phyloP scores from a whole-genome alignment of 2,329 filamentous ascomycete genomes.

The Penicillium occitanis region DNA sequence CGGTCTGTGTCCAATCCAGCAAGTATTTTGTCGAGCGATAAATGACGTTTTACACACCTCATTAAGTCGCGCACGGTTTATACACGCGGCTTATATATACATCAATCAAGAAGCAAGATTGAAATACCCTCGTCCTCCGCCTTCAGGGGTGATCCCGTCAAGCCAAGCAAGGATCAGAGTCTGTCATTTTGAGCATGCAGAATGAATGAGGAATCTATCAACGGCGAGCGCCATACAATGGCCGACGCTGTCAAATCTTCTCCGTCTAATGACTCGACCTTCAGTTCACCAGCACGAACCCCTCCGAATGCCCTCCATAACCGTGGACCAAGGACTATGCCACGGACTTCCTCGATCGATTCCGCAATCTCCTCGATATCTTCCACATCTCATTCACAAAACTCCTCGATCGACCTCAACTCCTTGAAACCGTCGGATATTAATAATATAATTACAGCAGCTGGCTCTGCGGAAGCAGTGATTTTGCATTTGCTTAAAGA shows the following conservation, averaged over 20 bases:
- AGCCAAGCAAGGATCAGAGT: background rate
- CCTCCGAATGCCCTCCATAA: slow-evolving; percentile 33
- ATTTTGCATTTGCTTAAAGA: slow-evolving; percentile 87
- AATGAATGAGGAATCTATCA: slow-evolving; percentile 26
- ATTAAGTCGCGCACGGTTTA: background rate
- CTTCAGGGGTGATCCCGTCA: slow-evolving; percentile 2
- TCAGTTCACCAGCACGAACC: slow-evolving; percentile 32
- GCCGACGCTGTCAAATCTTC: slow-evolving; percentile 33
- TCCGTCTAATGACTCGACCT: slow-evolving; percentile 28
- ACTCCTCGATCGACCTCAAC: slow-evolving; percentile 57
- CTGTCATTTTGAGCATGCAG: slow-evolving; percentile 28
- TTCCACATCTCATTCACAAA: slow-evolving; percentile 57
- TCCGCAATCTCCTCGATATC: slow-evolving; percentile 83
- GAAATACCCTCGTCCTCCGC: background rate
- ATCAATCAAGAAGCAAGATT: background rate
- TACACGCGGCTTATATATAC: background rate
- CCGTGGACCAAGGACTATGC: slow-evolving; percentile 42
- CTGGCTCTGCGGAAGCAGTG: slow-evolving; percentile 84
- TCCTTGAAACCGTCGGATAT: slow-evolving; percentile 70
- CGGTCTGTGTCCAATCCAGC: background rate
- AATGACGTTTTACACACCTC: background rate
- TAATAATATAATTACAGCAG: slow-evolving; percentile 73
- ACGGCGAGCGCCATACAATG: slow-evolving; percentile 30
- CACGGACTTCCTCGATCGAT: slow-evolving; percentile 85
- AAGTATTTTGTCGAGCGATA: background rate